Evolutionary conservation across 495 filamentous ascomycete genomes (phyloP).

Genomic region (Pyronema omphalodes): DNA sequence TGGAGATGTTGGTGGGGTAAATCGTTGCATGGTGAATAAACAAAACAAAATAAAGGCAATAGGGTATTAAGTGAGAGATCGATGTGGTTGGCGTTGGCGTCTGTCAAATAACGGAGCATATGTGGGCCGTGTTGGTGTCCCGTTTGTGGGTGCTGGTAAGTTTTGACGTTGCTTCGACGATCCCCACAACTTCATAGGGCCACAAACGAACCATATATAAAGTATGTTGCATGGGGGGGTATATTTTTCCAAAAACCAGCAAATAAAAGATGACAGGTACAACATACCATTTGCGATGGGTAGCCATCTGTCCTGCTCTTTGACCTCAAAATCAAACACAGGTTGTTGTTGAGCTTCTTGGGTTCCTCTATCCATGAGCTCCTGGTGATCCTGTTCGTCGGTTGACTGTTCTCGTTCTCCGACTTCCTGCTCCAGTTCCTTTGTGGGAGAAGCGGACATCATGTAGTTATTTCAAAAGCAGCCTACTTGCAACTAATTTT

Average conservation of each 20-base stretch:
- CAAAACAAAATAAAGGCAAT: neutral
- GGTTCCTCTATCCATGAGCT: slow-evolving; percentile 51
- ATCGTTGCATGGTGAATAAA: neutral
- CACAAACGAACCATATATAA: slow-evolving; percentile 22
- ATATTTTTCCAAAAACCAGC: too few species aligned
- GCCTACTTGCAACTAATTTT: neutral
- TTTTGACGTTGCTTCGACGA: too few species aligned
- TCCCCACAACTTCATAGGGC: too few species aligned
- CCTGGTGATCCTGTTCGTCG: slow-evolving; percentile 58
- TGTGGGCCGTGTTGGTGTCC: too few species aligned
- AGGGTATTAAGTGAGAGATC: too few species aligned
- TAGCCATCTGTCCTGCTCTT: slow-evolving; percentile 98
- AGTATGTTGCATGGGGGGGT: slow-evolving; percentile 39
- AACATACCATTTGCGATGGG: slow-evolving; percentile 99
- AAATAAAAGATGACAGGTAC: too few species aligned
- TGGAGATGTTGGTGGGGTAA: slow-evolving; percentile 10
- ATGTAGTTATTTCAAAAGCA: slow-evolving; percentile 28
- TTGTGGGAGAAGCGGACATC: slow-evolving; percentile 93
- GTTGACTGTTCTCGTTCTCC: slow-evolving; percentile 81
- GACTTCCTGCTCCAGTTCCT: slow-evolving; percentile 74
- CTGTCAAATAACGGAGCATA: too few species aligned
- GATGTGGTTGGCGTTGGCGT: too few species aligned
- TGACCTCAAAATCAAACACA: slow-evolving; percentile 94
- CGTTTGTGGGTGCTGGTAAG: too few species aligned
- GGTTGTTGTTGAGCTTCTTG: slow-evolving; percentile 45